These are phyloP conservation scores for Monilinia vaccinii-corymbosi DNA, from an alignment of 2,329 filamentous ascomycete genomes.

Conservation along the genomic window DNA sequence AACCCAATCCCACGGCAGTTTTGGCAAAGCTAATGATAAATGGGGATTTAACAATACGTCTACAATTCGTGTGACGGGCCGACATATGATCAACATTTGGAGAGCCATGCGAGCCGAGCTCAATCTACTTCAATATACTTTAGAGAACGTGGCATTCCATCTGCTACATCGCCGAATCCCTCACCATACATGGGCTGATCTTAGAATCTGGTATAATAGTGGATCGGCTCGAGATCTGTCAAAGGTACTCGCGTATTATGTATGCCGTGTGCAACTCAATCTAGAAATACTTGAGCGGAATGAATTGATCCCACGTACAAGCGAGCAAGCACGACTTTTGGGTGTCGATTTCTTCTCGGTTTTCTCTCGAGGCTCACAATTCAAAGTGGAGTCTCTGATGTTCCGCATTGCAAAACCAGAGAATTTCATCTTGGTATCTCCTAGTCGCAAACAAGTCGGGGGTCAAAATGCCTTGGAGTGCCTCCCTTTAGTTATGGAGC, in stretches of 20 bases:
- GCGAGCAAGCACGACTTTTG: slow-evolving; percentile 85
- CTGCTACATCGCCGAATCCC: slow-evolving; percentile 79
- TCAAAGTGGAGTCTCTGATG: slow-evolving; percentile 98
- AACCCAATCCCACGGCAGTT: slow-evolving; percentile 69
- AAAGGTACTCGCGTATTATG: slow-evolving; percentile 71
- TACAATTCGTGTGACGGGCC: slow-evolving; percentile 82
- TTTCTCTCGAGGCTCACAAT: slow-evolving; percentile 89
- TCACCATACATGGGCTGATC: slow-evolving; percentile 69
- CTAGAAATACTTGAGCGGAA: slow-evolving; percentile 88
- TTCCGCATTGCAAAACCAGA: slow-evolving; percentile 97
- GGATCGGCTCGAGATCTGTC: slow-evolving; percentile 57
- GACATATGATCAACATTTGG: slow-evolving; percentile 97
- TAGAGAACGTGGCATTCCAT: slow-evolving; percentile 94
- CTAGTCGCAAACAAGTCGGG: slow-evolving; percentile 84
- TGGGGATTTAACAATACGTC: slow-evolving; percentile 96
- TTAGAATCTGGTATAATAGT: slow-evolving; percentile 76
- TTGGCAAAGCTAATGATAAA: slow-evolving; percentile 75
- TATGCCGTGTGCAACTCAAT: slow-evolving; percentile 66
- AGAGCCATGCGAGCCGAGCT: slow-evolving; percentile 90
- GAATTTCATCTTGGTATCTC: slow-evolving; percentile 83
- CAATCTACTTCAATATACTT: slow-evolving; percentile 84
- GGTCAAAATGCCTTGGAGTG: slow-evolving; percentile 92
- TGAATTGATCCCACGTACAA: slow-evolving; percentile 79
- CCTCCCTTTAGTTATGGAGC: slow-evolving; percentile 93
- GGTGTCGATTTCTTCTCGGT: slow-evolving; percentile 97